These are phyloP conservation scores for Pelargonium nanum DNA, from an alignment of 345 rosid species.

Conservation along the genomic window DNA sequence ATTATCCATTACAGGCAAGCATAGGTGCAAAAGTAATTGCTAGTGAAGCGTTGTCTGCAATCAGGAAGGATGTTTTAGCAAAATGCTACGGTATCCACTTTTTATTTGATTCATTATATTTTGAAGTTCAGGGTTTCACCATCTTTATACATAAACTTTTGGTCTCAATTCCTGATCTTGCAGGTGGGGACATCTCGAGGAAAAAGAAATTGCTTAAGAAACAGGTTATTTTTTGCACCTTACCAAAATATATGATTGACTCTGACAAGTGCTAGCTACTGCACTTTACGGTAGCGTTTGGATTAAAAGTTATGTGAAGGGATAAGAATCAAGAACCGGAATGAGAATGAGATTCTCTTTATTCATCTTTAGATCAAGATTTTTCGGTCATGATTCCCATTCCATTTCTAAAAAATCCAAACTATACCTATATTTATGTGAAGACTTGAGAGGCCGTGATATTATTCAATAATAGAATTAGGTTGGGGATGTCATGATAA, in stretches of 20 bases:
- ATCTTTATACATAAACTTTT: no score
- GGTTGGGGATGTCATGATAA: no score
- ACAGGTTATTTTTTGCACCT: slow-evolving; percentile 44
- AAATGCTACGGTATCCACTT: slow-evolving; percentile 68
- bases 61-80: slow-evolving; percentile 94
- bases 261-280: neutral
- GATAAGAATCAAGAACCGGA: no score
- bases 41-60: slow-evolving; percentile 82
- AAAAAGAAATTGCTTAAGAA: slow-evolving; percentile 94
- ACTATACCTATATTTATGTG: no score
- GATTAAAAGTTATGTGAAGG: neutral
- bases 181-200: slow-evolving; percentile 93
- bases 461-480: no score
- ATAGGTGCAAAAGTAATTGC: slow-evolving; percentile 95
- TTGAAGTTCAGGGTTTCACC: no score
- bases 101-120: neutral
- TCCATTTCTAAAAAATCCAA: no score
- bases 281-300: neutral
- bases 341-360: no score
- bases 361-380: no score
- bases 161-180: slow-evolving; percentile 1
- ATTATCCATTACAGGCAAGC: slow-evolving; percentile 54
- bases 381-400: no score
- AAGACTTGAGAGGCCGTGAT: no score
- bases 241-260: neutral